A percentile compares a stretch with the other conserved stretches of the same genome.
Evolutionary conservation across 148 eudicot species (phyloP).

Genomic region (Chenopodium album): DNA sequence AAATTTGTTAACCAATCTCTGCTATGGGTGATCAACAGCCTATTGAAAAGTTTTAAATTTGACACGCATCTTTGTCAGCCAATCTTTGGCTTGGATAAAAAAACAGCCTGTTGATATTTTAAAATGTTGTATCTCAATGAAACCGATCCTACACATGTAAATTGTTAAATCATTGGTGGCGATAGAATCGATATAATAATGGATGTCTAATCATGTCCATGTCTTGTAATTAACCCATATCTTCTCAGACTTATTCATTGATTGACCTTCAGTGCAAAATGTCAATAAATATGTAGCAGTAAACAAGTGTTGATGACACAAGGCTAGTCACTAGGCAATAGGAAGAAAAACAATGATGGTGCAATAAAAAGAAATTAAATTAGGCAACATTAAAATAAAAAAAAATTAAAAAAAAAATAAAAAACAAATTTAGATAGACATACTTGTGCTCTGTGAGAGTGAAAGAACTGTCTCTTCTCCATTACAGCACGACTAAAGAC

Average conservation of each 20-base stretch:
- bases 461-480: constrained; percentile 94
- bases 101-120: too few relatives aligned
- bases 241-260: neutral
- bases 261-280: neutral
- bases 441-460: constrained; percentile 98
- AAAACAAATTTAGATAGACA: constrained; percentile 1
- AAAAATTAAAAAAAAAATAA: neutral
- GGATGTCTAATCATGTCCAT: neutral
- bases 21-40: neutral
- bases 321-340: too few relatives aligned
- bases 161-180: neutral
- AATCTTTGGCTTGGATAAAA: too few relatives aligned
- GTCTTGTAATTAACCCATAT: neutral
- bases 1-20: neutral
- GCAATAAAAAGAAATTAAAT: neutral
- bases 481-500: constrained; percentile 68
- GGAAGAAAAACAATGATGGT: neutral
- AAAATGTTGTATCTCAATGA: neutral
- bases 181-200: neutral
- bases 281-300: neutral
- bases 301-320: neutral
- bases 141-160: neutral
- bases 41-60: too few relatives aligned
- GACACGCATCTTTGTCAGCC: too few relatives aligned
- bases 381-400: neutral